Conservation (phyloP, 192 early-diverging fungal species). For the Backusella psychrophila region DNA sequence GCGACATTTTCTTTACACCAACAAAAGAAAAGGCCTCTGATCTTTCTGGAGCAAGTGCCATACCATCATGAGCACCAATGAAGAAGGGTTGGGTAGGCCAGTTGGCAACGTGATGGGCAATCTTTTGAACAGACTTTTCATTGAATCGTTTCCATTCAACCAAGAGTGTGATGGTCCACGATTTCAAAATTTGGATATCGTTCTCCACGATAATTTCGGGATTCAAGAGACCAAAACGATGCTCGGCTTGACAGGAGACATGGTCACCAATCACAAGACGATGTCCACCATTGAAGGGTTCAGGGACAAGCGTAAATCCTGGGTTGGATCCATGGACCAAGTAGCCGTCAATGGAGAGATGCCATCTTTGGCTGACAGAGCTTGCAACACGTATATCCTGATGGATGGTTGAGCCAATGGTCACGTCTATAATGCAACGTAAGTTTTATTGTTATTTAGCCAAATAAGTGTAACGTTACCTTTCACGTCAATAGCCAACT, state of each 20-base stretch:
- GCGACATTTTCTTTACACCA: neutral
- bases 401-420: neutral
- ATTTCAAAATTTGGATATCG: slow-evolving; percentile 7
- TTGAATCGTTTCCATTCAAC: slow-evolving; percentile 14
- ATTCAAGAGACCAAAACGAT: slow-evolving; percentile 29
- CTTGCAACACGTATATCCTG: neutral
- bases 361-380: slow-evolving; percentile 12
- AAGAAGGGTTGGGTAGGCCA: slow-evolving; percentile 24
- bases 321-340: neutral
- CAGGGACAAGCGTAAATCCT: slow-evolving; percentile 3
- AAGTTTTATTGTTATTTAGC: neutral
- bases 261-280: neutral
- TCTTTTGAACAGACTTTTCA: slow-evolving; percentile 9
- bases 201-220: slow-evolving; percentile 10
- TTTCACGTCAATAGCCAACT: slow-evolving; percentile 6
- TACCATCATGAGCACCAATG: slow-evolving; percentile 13
- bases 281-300: neutral
- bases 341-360: slow-evolving; percentile 17
- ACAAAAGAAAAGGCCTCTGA: slow-evolving; percentile 16
- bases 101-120: slow-evolving; percentile 6
- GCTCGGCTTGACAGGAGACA: neutral
- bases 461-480: slow-evolving; percentile 8
- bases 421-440: neutral
- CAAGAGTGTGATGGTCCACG: slow-evolving; percentile 16
- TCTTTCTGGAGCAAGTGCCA: slow-evolving; percentile 14